Percentiles rank a stretch among this genome's conserved stretches.
Conservation (phyloP, 1,139 yeast species). For the Candida sojae region DNA sequence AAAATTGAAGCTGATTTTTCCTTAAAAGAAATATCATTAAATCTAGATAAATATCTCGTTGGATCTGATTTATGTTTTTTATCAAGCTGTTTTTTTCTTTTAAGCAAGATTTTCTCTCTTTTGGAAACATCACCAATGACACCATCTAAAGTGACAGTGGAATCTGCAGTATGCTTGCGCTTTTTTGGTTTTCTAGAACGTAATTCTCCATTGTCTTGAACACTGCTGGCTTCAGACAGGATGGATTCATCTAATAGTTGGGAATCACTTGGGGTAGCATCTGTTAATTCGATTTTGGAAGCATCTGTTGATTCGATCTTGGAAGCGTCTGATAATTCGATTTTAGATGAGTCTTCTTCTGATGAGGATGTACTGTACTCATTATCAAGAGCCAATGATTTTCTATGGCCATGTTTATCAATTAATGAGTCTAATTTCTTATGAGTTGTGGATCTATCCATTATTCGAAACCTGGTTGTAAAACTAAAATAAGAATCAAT, state of each 20-base stretch:
- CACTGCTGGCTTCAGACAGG: background rate
- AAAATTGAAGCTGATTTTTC: slow-evolving; percentile 44
- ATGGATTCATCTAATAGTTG: background rate
- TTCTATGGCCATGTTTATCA: slow-evolving; percentile 16
- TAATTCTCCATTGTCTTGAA: background rate
- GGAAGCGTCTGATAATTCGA: background rate
- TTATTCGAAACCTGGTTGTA: background rate
- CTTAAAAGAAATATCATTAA: slow-evolving; percentile 16
- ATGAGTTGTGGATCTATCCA: slow-evolving; percentile 14
- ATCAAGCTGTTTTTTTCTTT: slow-evolving; percentile 6
- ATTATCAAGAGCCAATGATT: slow-evolving; percentile 19
- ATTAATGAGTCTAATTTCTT: slow-evolving; percentile 17
- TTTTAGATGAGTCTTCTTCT: slow-evolving; percentile 3
- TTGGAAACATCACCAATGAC: slow-evolving; percentile 9
- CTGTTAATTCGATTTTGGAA: background rate
- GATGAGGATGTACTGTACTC: slow-evolving; percentile 16
- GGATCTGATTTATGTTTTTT: slow-evolving; percentile 7
- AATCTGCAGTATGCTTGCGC: background rate
- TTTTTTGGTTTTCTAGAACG: background rate
- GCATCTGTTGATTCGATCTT: too few species aligned
- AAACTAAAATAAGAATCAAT: background rate
- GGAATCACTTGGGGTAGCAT: background rate
- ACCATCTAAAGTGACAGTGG: slow-evolving; percentile 7
- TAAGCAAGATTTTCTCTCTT: slow-evolving; percentile 10
- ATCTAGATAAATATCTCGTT: slow-evolving; percentile 13